Evolutionary conservation across 495 filamentous ascomycete species (phyloP).

Genomic region (Staphylotrichum tortipilum): DNA sequence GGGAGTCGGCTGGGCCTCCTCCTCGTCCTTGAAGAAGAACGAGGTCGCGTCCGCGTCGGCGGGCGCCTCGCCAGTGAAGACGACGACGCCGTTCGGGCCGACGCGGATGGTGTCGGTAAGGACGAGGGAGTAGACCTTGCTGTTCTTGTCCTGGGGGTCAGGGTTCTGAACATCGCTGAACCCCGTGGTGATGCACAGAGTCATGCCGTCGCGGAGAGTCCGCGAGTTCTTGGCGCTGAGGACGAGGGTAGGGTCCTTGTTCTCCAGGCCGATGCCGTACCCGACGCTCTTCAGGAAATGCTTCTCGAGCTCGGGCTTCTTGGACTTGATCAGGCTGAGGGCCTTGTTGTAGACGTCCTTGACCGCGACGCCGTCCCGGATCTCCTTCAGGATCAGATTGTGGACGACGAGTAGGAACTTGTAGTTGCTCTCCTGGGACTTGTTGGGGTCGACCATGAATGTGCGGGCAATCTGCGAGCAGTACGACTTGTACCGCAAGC

Average conservation of each 20-base stretch:
- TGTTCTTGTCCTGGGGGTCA: slow-evolving; percentile 74
- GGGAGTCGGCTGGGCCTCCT: slow-evolving; percentile 55
- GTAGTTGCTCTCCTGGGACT: slow-evolving; percentile 88
- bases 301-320: slow-evolving; percentile 88
- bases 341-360: slow-evolving; percentile 94
- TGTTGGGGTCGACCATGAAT: slow-evolving; percentile 94
- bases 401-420: slow-evolving; percentile 82
- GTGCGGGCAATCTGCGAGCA: slow-evolving; percentile 82
- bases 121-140: slow-evolving; percentile 76
- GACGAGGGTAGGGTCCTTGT: slow-evolving; percentile 67
- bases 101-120: slow-evolving; percentile 92
- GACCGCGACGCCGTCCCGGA: slow-evolving; percentile 75
- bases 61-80: slow-evolving; percentile 89
- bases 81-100: slow-evolving; percentile 59
- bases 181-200: slow-evolving; percentile 76
- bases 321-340: slow-evolving; percentile 62
- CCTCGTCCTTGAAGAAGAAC: slow-evolving; percentile 94
- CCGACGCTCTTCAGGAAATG: slow-evolving; percentile 88
- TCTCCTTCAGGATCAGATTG: slow-evolving; percentile 76
- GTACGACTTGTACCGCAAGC: slow-evolving; percentile 90
- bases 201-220: slow-evolving; percentile 91
- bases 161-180: slow-evolving; percentile 81
- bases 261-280: slow-evolving; percentile 86
- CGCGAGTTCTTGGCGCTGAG: slow-evolving; percentile 78
- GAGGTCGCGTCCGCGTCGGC: slow-evolving; percentile 84